These are phyloP conservation scores for Agaricus subrufescens DNA, from an alignment of 768 basidiomycete genomes.

Conservation along the genomic window DNA sequence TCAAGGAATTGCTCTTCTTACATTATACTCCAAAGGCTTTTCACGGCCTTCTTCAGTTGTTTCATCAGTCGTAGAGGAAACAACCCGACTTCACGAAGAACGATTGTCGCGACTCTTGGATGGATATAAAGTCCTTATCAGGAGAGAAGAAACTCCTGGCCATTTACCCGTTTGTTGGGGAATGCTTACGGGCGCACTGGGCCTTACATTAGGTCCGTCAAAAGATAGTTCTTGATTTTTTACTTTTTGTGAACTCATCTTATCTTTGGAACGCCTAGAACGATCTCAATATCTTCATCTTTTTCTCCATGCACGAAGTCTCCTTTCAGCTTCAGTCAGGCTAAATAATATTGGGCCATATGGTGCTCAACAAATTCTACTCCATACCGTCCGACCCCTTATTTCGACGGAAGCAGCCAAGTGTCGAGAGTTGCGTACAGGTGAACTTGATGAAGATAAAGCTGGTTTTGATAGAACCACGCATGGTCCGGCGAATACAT, in stretches of 20 bases:
- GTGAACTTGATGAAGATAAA: slow-evolving; percentile 19
- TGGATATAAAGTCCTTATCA: slow-evolving; percentile 60
- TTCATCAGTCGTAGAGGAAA: slow-evolving; percentile 16
- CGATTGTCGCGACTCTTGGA: slow-evolving; percentile 47
- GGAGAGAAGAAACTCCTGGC: slow-evolving; percentile 62
- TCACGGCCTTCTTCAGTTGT: slow-evolving; percentile 45
- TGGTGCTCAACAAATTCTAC: slow-evolving; percentile 79
- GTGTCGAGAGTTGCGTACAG: slow-evolving; percentile 47
- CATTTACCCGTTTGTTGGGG: slow-evolving; percentile 95
- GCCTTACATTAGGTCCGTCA: slow-evolving; percentile 59
- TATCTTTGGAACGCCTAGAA: slow-evolving; percentile 38
- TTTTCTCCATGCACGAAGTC: slow-evolving; percentile 86
- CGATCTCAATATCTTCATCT: slow-evolving; percentile 84
- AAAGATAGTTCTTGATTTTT: background rate
- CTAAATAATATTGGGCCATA: slow-evolving; percentile 93
- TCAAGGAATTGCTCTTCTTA: slow-evolving; percentile 90
- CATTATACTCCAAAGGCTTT: slow-evolving; percentile 82
- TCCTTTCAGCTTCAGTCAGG: slow-evolving; percentile 89
- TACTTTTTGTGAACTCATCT: background rate
- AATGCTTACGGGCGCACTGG: slow-evolving; percentile 72
- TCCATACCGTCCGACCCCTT: slow-evolving; percentile 66
- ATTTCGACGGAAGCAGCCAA: slow-evolving; percentile 49
- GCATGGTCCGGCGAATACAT: slow-evolving; percentile 79
- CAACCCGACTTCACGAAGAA: slow-evolving; percentile 11
- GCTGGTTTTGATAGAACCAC: slow-evolving; percentile 33